Evolutionary conservation across 2,329 filamentous ascomycete species (phyloP).

Genomic region (Emergomyces africanus): DNA sequence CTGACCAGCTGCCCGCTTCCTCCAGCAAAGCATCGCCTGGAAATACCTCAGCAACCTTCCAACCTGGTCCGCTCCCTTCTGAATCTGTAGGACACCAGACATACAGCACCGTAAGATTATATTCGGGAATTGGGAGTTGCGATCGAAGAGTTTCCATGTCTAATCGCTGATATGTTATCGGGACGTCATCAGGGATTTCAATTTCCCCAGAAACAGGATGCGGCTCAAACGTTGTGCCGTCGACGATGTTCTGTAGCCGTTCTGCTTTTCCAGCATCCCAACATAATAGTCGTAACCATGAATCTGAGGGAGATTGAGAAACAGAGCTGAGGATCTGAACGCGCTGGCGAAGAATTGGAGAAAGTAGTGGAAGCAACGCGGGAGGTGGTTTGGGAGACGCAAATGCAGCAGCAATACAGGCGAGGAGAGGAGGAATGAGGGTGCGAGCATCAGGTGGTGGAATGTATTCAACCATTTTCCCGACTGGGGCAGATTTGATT

Average conservation of each 20-base stretch:
- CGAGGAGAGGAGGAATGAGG: conserved; percentile 49
- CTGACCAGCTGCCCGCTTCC: conserved; percentile 39
- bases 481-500: not conserved
- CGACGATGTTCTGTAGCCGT: conserved; percentile 40
- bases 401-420: conserved; percentile 49
- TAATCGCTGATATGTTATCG: conserved; percentile 43
- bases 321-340: conserved; percentile 43
- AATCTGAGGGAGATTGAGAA: conserved; percentile 30
- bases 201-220: conserved; percentile 54
- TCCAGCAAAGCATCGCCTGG: conserved; percentile 38
- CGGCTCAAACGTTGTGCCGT: conserved; percentile 45
- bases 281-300: conserved; percentile 48
- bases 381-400: conserved; percentile 47
- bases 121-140: conserved; percentile 41
- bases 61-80: conserved; percentile 39
- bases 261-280: conserved; percentile 44
- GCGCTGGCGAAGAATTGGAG: conserved; percentile 51
- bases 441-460: conserved; percentile 42
- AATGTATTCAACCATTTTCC: conserved; percentile 41
- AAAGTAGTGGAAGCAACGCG: conserved; percentile 47
- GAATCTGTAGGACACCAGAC: conserved; percentile 50
- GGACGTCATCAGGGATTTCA: conserved; percentile 45
- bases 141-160: conserved; percentile 51
- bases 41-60: conserved; percentile 48
- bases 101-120: conserved; percentile 43